phyloP scores from a whole-genome alignment of 805 yeast species.

The Monosporozyma aquatica region DNA sequence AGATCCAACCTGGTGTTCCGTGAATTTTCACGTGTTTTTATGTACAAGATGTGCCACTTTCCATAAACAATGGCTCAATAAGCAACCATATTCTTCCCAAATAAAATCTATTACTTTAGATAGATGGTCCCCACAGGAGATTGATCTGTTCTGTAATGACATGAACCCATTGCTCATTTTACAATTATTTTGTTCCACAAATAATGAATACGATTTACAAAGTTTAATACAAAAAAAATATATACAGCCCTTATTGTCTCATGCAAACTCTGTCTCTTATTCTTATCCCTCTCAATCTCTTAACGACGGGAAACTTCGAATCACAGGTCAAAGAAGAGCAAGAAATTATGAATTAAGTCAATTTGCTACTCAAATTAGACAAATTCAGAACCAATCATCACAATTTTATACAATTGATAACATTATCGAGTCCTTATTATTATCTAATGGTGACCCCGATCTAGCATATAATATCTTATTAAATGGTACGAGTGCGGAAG shows the following conservation, averaged over 20 bases:
- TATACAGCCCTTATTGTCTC: constrained; percentile 41
- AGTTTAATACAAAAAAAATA: constrained; percentile 6
- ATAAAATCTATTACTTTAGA: constrained; percentile 72
- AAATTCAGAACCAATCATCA: constrained; percentile 31
- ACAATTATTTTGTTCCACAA: constrained; percentile 15
- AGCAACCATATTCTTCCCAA: constrained; percentile 41
- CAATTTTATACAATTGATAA: constrained; percentile 54
- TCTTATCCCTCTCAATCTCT: no score
- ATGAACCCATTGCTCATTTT: background rate
- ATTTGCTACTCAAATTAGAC: constrained; percentile 41
- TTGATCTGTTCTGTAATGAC: background rate
- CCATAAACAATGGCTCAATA: constrained; percentile 53
- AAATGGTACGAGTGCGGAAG: constrained; percentile 1
- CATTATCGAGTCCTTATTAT: constrained; percentile 51
- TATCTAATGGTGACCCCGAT: constrained; percentile 50
- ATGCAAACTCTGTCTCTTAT: no score
- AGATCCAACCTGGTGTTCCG: constrained; percentile 44
- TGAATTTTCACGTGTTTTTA: constrained; percentile 52
- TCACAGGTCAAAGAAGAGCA: constrained; percentile 41
- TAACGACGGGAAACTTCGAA: constrained; percentile 33
- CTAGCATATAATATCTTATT: constrained; percentile 48
- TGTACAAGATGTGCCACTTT: constrained; percentile 81
- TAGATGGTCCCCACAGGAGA: constrained; percentile 40
- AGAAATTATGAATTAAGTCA: constrained; percentile 44
- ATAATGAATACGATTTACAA: constrained; percentile 3